phyloP scores from a whole-genome alignment of 345 rosid species.

The Schrenkiella parvula region DNA sequence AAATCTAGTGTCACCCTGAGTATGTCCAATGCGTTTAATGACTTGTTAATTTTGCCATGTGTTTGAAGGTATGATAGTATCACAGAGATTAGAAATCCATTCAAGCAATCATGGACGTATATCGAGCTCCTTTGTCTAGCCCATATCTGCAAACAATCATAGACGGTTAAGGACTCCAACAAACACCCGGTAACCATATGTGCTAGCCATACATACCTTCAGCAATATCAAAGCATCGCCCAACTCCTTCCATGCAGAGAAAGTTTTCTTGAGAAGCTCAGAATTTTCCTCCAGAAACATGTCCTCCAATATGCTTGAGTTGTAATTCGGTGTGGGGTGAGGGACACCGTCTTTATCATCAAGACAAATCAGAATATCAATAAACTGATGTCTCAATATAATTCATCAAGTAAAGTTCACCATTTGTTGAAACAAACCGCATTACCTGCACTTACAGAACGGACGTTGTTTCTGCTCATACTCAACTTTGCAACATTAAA shows the following conservation, averaged over 20 bases:
- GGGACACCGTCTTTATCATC: constrained; percentile 42
- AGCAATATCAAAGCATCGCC: constrained; percentile 66
- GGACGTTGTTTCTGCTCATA: constrained; percentile 65
- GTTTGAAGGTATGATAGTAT: constrained; percentile 67
- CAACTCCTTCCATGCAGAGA: constrained; percentile 61
- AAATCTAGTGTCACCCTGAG: constrained; percentile 65
- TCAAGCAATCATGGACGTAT: constrained; percentile 69
- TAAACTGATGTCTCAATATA: not conserved
- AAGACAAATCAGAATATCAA: constrained; percentile 8
- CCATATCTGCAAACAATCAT: constrained; percentile 61
- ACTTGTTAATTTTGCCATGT: constrained; percentile 48
- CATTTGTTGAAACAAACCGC: not conserved
- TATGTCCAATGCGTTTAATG: constrained; percentile 71
- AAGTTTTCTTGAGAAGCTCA: constrained; percentile 52
- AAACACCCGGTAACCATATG: constrained; percentile 1
- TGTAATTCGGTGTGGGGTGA: constrained; percentile 67
- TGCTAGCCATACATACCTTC: constrained; percentile 46
- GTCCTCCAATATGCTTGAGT: constrained; percentile 85
- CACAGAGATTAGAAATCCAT: constrained; percentile 71
- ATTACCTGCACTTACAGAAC: constrained; percentile 60
- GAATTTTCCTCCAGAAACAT: constrained; percentile 61
- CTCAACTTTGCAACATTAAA: constrained; percentile 62
- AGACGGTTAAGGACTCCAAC: not conserved
- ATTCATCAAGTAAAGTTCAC: not conserved
- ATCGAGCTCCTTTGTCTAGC: constrained; percentile 81